Percentiles rank a stretch among this genome's conserved stretches.
Conservation (phyloP, 2,329 filamentous ascomycete species). For the Pseudogymnoascus pannorum region DNA sequence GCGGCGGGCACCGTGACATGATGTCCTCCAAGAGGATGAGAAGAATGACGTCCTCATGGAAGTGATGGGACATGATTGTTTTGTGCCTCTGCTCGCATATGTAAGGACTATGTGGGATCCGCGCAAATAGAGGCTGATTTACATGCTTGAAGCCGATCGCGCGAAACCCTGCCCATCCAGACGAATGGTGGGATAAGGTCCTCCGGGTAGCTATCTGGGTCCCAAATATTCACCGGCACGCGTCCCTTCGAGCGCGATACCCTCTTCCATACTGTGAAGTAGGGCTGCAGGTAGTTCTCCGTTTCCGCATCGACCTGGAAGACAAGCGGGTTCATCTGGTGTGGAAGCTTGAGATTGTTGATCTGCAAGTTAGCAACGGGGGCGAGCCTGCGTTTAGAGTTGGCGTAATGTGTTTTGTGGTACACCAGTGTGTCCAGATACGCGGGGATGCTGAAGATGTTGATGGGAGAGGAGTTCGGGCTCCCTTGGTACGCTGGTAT, state of each 20-base stretch:
- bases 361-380: background rate
- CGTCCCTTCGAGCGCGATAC: fast-evolving
- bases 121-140: background rate
- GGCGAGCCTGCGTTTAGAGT: background rate
- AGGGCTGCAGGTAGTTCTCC: background rate
- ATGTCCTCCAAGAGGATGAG: too few species aligned
- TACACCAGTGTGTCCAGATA: background rate
- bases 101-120: background rate
- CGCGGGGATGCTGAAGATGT: background rate
- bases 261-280: background rate
- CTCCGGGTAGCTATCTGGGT: background rate
- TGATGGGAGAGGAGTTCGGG: background rate
- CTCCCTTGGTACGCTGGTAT: background rate
- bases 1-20: too few species aligned
- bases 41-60: too few species aligned
- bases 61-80: too few species aligned
- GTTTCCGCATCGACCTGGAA: background rate
- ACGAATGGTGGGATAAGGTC: background rate
- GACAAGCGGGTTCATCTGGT: background rate
- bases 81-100: background rate
- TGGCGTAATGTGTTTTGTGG: background rate
- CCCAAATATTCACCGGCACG: background rate
- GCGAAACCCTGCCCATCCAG: background rate
- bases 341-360: background rate
- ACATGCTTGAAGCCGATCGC: background rate